Conservation (phyloP, 2,329 filamentous ascomycete genomes). For the Hypoxylon sp. region DNA sequence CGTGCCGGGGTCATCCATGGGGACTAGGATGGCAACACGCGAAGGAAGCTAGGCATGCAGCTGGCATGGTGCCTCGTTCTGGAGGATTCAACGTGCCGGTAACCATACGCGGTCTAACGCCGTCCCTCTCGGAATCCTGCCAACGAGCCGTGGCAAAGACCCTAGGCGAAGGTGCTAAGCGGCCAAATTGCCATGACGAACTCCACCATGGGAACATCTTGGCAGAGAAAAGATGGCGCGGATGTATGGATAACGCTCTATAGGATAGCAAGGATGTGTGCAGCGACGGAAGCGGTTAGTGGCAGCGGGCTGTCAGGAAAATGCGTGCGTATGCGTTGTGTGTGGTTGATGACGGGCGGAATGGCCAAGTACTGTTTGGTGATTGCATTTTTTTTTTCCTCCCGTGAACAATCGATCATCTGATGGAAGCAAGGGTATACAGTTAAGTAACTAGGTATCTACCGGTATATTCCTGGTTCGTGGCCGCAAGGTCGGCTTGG, state of each 20-base stretch:
- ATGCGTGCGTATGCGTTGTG: slow-evolving; percentile 11
- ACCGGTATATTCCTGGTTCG: slow-evolving; percentile 20
- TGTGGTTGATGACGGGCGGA: slow-evolving; percentile 15
- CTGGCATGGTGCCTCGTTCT: background rate
- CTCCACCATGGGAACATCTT: slow-evolving; percentile 32
- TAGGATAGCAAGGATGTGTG: slow-evolving; percentile 34
- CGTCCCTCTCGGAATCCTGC: slow-evolving; percentile 16
- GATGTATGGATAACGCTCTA: slow-evolving; percentile 20
- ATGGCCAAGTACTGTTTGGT: slow-evolving; percentile 20
- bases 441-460: background rate
- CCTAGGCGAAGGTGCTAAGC: slow-evolving; percentile 29
- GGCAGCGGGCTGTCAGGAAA: slow-evolving; percentile 21
- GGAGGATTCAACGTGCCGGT: slow-evolving; percentile 32
- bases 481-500: slow-evolving; percentile 19
- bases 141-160: slow-evolving; percentile 29
- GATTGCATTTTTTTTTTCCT: slow-evolving; percentile 17
- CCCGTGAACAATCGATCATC: slow-evolving; percentile 28
- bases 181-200: slow-evolving; percentile 34
- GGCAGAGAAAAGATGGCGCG: slow-evolving; percentile 28
- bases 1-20: slow-evolving; percentile 37
- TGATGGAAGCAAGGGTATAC: slow-evolving; percentile 25
- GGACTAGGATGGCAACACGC: slow-evolving; percentile 31
- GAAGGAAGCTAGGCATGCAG: slow-evolving; percentile 33
- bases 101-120: slow-evolving; percentile 34
- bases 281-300: slow-evolving; percentile 39